Evolutionary conservation across 2,329 filamentous ascomycete genomes (phyloP), one percentile per base, ranked within the genome.

Genomic region (Fusarium miscanthi): DNA sequence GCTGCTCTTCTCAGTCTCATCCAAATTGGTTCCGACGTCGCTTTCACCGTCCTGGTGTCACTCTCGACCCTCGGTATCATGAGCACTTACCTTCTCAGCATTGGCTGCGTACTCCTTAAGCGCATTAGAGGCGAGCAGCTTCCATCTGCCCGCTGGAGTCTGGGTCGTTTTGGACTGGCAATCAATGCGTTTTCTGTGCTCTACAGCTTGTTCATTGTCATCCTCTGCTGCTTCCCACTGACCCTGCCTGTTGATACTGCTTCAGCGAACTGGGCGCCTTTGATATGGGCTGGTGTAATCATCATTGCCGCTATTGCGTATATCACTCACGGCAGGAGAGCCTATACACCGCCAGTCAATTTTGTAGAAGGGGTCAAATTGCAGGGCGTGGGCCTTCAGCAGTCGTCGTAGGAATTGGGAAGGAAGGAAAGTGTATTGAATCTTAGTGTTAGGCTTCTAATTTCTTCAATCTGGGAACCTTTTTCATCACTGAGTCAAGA

Each of bases 191-290:
- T 70, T 19, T 71, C 68, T 0, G 68, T 70, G 14, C 37, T 70
- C 13, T 70, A 70, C 43, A 70, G 68, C 21, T 27, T 70, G 30
- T 70, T 70, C 14, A 71, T 70, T 2, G 67, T 70, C 23, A 53
- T 70, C 35, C 66, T 70, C 6, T 70, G 68, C 23, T 70, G 68
- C 12, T 70, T 70, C 16, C 68, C 68, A 2, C 35, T 70, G 5
- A 62, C 49, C 1, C 5, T 70, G 0, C 68, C 68, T 2, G 68
- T 70, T 2, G 67, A 70, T 14, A 70, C 67, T 2, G 41, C 56
- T 23, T 51, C 68, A 11, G 68, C 68, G 1, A 70, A 70, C 3
- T 70, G 67, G 68, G 68, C 68, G 9, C 68, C 67, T 16, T 16
- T 70, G 33, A 70, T 70, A 42, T 70, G 68, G 68, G 52, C 66